phyloP scores from a whole-genome alignment of 2,329 filamentous ascomycete genomes.

The Alternaria gansuensis region DNA sequence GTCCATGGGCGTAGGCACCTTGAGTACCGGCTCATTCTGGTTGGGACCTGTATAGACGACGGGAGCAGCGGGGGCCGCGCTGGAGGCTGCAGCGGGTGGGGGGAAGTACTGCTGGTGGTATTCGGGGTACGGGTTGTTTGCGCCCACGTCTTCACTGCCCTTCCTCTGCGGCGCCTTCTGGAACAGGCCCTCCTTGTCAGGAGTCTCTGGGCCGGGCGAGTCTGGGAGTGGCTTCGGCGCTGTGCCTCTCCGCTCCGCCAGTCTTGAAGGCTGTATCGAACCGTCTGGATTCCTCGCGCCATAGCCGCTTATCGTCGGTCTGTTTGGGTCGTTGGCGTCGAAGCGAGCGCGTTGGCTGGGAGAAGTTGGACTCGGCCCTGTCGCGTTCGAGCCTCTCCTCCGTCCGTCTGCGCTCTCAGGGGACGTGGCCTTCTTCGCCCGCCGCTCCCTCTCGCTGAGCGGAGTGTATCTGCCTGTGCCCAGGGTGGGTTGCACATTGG shows the following conservation, averaged over 20 bases:
- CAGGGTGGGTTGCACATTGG: slow-evolving; percentile 31
- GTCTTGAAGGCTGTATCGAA: slow-evolving; percentile 62
- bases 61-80: slow-evolving; percentile 2
- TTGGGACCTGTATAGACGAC: slow-evolving; percentile 28
- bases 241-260: slow-evolving; percentile 85
- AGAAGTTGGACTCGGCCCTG: slow-evolving; percentile 42
- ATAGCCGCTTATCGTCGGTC: slow-evolving; percentile 59
- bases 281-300: slow-evolving; percentile 47
- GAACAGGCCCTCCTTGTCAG: slow-evolving; percentile 82
- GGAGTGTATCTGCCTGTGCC: slow-evolving; percentile 48
- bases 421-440: slow-evolving; percentile 48
- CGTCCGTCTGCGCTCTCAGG: slow-evolving; percentile 42
- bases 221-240: slow-evolving; percentile 83
- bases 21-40: slow-evolving; percentile 53
- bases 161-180: slow-evolving; percentile 65
- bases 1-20: slow-evolving; percentile 62
- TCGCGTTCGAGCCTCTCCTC: slow-evolving; percentile 44
- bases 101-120: slow-evolving; percentile 71
- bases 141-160: slow-evolving; percentile 29
- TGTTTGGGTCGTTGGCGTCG: slow-evolving; percentile 59
- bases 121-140: slow-evolving; percentile 58
- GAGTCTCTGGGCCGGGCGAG: slow-evolving; percentile 77
- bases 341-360: slow-evolving; percentile 54
- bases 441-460: slow-evolving; percentile 49
- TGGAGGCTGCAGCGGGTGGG: slow-evolving; percentile 40